Conservation (phyloP, 163 green algal species). For the Picocystis sp. region DNA sequence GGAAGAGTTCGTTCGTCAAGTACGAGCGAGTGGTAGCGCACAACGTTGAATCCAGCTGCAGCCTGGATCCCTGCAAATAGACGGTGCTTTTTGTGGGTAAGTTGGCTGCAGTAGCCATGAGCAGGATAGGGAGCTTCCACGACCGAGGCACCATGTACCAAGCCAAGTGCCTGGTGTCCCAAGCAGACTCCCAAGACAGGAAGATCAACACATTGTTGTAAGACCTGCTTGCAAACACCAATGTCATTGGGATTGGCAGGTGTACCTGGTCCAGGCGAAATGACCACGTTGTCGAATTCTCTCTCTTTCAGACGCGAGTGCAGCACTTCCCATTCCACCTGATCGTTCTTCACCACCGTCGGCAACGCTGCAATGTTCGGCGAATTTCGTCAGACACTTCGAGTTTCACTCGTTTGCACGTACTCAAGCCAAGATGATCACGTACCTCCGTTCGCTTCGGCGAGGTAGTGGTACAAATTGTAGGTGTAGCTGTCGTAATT, state of each 20-base stretch:
- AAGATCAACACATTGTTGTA: constrained; percentile 32
- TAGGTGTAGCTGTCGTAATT: constrained; percentile 97
- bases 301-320: constrained; percentile 20
- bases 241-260: constrained; percentile 46
- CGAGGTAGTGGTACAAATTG: constrained; percentile 81
- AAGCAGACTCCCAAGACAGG: constrained; percentile 89
- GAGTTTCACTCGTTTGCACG: background rate
- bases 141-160: constrained; percentile 48
- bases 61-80: constrained; percentile 68
- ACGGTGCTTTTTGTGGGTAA: constrained; percentile 47
- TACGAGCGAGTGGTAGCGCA: constrained; percentile 83
- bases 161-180: constrained; percentile 76
- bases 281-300: constrained; percentile 54
- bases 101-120: constrained; percentile 57
- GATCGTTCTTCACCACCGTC: constrained; percentile 66
- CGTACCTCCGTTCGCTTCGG: constrained; percentile 50
- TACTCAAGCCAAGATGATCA: background rate
- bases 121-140: constrained; percentile 58
- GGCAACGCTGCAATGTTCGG: constrained; percentile 17
- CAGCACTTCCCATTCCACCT: constrained; percentile 32
- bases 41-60: constrained; percentile 22
- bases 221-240: constrained; percentile 56
- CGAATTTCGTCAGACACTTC: background rate
- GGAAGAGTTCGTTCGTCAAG: constrained; percentile 50
- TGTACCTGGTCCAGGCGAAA: constrained; percentile 79